These are phyloP conservation scores for Cyathus striatus DNA, from an alignment of 768 basidiomycete species.

Conservation along the genomic window DNA sequence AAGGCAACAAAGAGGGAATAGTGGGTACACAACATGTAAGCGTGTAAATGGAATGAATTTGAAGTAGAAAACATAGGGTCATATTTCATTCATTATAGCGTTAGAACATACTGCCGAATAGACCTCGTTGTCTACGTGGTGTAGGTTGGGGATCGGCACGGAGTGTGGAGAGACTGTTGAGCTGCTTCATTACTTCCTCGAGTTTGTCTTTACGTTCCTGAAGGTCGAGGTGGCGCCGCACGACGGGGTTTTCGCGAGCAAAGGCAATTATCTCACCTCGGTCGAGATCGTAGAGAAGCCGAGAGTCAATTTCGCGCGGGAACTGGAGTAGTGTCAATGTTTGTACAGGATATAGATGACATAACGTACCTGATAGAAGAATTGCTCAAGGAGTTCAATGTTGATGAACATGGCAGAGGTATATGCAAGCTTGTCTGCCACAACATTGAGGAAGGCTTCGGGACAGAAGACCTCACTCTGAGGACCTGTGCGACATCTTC, in stretches of 20 bases:
- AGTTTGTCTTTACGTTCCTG: constrained; percentile 98
- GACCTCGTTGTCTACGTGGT: constrained; percentile 68
- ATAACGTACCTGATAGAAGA: constrained; percentile 86
- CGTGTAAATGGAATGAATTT: too few species aligned
- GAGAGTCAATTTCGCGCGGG: constrained; percentile 94
- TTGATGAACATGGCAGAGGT: constrained; percentile 99
- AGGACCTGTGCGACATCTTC: constrained; percentile 83
- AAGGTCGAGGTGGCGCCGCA: constrained; percentile 83
- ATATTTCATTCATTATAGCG: too few species aligned
- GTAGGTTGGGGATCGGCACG: constrained; percentile 77
- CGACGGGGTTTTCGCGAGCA: constrained; percentile 91
- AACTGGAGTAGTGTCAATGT: constrained; percentile 47
- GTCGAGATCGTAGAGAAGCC: constrained; percentile 90
- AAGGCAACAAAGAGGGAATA: too few species aligned
- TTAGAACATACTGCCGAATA: constrained; percentile 76
- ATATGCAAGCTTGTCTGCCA: constrained; percentile 94
- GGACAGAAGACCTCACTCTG: constrained; percentile 90
- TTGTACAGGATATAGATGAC: neutral
- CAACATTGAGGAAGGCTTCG: constrained; percentile 93
- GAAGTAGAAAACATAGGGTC: too few species aligned
- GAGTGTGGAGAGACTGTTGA: constrained; percentile 86
- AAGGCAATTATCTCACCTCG: constrained; percentile 86
- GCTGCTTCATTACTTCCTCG: constrained; percentile 95
- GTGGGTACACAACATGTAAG: too few species aligned
- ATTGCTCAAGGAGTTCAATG: constrained; percentile 95